Evolutionary conservation across 2,329 filamentous ascomycete species (phyloP), one percentile per base, ranked within the genome.

Genomic region (Cladophialophora bantiana): DNA sequence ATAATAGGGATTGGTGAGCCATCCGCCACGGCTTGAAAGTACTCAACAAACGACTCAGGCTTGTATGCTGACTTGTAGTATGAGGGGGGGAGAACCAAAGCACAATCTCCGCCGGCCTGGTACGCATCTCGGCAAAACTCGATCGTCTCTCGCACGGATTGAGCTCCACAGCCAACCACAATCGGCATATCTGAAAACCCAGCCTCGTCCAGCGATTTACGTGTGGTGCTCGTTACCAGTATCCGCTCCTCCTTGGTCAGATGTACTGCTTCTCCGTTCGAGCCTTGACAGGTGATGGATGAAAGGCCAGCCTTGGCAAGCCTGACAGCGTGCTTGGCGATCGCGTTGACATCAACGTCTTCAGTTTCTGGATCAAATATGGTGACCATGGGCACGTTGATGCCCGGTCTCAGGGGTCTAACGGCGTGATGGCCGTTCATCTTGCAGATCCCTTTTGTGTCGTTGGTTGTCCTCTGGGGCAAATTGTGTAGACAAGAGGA

Each of bases 221-320:
- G 88, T 1, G 90, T 93, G 38, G 89, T 87, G 59, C 81, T 81
- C 6, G 90, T 93, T 73, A 94, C 87, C 59, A 86, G 80, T 56
- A 85, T 84, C 66, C 91, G 87, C 79, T 94, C 91, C 31, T 85
- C 81, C 73, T 89, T 89, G 52, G 88, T 88, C 38, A 94, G 84
- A 75, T 93, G 91, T 12, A 93, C 90, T 7, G 92, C 91, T 81
- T 95, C 92, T 73, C 91, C 91, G 75, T 94, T 94, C 75, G 89
- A 92, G 55, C 91, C 91, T 77, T 93, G 91, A 10, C 89, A 91
- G 57, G 90, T 89, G 55, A 94, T 83, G 20, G 91, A 90, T 15
- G 89, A 85, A 50, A 94, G 86, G 70, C 91, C 91, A 34, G 89
- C 86, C 64, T 84, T 77, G 55, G 90, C 91, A n/a, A 94, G 86